These are phyloP conservation scores for Cichorium intybus DNA, from an alignment of 140 eudicot genomes.

Conservation along the genomic window DNA sequence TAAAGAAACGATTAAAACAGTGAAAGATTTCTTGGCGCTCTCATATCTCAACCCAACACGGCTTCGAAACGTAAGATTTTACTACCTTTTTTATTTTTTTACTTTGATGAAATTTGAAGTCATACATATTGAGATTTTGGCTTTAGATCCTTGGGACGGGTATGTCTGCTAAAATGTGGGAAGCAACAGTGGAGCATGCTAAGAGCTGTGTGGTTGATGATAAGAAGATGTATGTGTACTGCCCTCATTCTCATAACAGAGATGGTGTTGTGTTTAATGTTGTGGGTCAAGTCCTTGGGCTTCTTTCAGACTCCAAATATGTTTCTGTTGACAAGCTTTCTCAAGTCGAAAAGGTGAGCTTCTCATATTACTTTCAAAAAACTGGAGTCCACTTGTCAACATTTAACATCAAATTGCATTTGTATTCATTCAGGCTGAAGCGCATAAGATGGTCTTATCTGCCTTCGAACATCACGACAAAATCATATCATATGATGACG, in stretches of 20 bases:
- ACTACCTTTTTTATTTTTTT: neutral
- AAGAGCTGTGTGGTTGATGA: constrained; percentile 74
- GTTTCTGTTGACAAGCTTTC: constrained; percentile 53
- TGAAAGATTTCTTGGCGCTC: constrained; percentile 69
- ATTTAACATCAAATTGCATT: too few species aligned
- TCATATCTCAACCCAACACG: constrained; percentile 57
- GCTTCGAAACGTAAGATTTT: constrained; percentile 61
- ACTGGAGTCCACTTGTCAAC: too few species aligned
- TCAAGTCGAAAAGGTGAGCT: constrained; percentile 57
- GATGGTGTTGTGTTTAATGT: constrained; percentile 71
- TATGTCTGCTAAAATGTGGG: constrained; percentile 98
- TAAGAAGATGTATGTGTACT: constrained; percentile 56
- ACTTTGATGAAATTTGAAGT: neutral
- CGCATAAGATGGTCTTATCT: constrained; percentile 55
- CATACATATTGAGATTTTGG: too few species aligned
- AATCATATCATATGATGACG: constrained; percentile 55
- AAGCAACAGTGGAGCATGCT: constrained; percentile 77
- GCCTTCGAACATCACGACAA: constrained; percentile 55
- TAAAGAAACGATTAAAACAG: constrained; percentile 57
- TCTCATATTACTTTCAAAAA: constrained; percentile 1
- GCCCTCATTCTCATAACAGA: constrained; percentile 40
- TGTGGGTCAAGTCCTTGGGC: constrained; percentile 79
- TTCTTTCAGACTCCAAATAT: constrained; percentile 56
- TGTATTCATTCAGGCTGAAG: constrained; percentile 54
- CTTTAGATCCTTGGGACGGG: constrained; percentile 90